Evolutionary conservation across 1,284 basidiomycete species (phyloP).

Genomic region (Farysia itapuensis): DNA sequence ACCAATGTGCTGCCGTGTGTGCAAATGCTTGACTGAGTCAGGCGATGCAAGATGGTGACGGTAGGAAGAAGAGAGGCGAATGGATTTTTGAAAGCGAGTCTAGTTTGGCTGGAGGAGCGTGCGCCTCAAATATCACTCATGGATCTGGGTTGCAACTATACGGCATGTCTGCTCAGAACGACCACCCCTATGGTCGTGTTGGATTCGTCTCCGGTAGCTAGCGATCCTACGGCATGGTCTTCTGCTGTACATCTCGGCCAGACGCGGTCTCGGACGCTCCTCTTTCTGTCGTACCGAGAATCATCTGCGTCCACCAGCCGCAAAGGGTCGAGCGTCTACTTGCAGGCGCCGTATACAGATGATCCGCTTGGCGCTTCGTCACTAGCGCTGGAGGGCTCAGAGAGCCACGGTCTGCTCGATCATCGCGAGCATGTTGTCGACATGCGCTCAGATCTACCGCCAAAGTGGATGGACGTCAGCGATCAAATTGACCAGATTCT

Average conservation of each 20-base stretch:
- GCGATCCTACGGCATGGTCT: background rate
- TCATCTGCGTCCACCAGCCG: constrained; percentile 62
- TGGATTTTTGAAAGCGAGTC: no score
- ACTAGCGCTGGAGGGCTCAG: background rate
- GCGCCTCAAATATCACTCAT: no score
- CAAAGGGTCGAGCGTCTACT: constrained; percentile 3
- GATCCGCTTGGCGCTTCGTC: constrained; percentile 21
- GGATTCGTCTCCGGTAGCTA: no score
- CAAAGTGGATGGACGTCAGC: constrained; percentile 55
- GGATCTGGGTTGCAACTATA: no score
- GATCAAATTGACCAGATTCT: constrained; percentile 51
- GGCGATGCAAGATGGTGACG: no score
- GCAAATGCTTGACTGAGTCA: no score
- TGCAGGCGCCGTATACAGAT: constrained; percentile 48
- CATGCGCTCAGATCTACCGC: constrained; percentile 37
- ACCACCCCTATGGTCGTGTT: no score
- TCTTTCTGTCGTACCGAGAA: constrained; percentile 93
- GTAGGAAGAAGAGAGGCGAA: no score
- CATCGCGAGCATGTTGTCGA: constrained; percentile 9
- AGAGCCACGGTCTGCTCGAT: constrained; percentile 6
- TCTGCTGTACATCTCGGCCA: constrained; percentile 25
- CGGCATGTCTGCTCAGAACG: no score
- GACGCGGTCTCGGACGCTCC: constrained; percentile 84
- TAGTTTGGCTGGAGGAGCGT: no score
- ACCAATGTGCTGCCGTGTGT: no score